phyloP scores from a whole-genome alignment of 495 filamentous ascomycete species.

The Aspergillus bertholletiae region DNA sequence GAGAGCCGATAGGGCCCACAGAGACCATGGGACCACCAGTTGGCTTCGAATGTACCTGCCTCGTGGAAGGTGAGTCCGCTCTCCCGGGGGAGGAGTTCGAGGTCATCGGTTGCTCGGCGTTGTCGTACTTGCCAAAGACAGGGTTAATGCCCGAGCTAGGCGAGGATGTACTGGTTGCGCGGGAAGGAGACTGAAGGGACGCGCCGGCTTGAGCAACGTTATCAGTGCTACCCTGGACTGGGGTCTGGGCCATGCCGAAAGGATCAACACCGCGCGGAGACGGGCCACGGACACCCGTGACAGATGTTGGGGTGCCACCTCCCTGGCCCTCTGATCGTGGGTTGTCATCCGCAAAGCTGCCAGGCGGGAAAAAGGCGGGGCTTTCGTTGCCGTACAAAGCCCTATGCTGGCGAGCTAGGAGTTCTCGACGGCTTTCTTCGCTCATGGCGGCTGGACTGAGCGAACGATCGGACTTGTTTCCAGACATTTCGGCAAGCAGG shows the following conservation, averaged over 20 bases:
- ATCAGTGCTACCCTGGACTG: conserved; percentile 36
- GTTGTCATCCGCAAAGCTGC: conserved; percentile 60
- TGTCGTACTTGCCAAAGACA: conserved; percentile 51
- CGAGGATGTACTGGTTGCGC: conserved; percentile 86
- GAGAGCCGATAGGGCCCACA: conserved; percentile 92
- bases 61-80: conserved; percentile 78
- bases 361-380: conserved; percentile 55
- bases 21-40: conserved; percentile 54
- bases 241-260: conserved; percentile 49
- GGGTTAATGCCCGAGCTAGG: conserved; percentile 63
- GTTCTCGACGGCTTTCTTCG: conserved; percentile 92
- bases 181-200: conserved; percentile 62
- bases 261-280: conserved; percentile 65
- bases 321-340: conserved; percentile 57
- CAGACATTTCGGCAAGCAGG: conserved; percentile 77
- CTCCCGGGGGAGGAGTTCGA: conserved; percentile 86
- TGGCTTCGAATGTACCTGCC: conserved; percentile 50
- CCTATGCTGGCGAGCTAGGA: conserved; percentile 91
- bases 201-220: conserved; percentile 33
- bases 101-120: conserved; percentile 74
- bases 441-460: conserved; percentile 88
- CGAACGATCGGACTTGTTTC: conserved; percentile 83
- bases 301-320: conserved; percentile 51
- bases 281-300: conserved; percentile 47
- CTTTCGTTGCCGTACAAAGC: conserved; percentile 82